These are phyloP conservation scores for Skeletonema marinoi DNA, from an alignment of 108 stramenopile species.

Conservation along the genomic window DNA sequence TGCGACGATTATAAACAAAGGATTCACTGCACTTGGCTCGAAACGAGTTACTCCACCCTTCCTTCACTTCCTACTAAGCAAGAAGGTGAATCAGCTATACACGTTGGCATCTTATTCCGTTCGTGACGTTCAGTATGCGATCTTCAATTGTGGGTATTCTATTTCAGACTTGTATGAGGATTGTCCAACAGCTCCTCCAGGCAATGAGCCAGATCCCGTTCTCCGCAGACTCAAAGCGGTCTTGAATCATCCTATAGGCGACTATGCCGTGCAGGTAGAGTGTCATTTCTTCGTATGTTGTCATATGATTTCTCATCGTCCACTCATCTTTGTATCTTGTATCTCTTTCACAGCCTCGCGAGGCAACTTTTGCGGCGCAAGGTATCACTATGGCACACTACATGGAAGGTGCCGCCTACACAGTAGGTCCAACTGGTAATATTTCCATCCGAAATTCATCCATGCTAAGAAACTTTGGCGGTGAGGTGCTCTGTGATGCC, in stretches of 20 bases:
- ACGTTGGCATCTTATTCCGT: conserved; percentile 54
- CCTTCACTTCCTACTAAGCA: conserved; percentile 53
- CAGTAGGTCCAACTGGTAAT: conserved; percentile 56
- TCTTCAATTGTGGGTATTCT: conserved; percentile 51
- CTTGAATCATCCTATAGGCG: conserved; percentile 59
- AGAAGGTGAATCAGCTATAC: conserved; percentile 45
- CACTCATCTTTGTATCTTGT: background rate
- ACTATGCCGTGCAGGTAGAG: conserved; percentile 50
- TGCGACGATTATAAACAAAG: conserved; percentile 43
- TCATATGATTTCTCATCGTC: background rate
- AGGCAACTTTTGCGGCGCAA: conserved; percentile 62
- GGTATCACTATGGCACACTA: conserved; percentile 66
- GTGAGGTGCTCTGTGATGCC: conserved; percentile 58
- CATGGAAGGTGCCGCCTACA: conserved; percentile 54
- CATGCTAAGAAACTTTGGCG: conserved; percentile 49
- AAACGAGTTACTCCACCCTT: conserved; percentile 45
- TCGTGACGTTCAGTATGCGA: conserved; percentile 60
- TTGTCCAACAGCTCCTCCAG: conserved; percentile 44
- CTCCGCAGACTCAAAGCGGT: conserved; percentile 60
- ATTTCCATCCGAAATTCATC: conserved; percentile 52
- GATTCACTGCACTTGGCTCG: conserved; percentile 55
- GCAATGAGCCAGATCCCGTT: conserved; percentile 54
- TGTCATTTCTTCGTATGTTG: background rate
- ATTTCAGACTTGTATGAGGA: conserved; percentile 37
- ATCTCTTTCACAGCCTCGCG: conserved; percentile 18